A percentile compares a stretch with the other conserved stretches of the same genome.
Evolutionary conservation across 495 filamentous ascomycete species (phyloP).

Genomic region (Lindgomyces ingoldianus): DNA sequence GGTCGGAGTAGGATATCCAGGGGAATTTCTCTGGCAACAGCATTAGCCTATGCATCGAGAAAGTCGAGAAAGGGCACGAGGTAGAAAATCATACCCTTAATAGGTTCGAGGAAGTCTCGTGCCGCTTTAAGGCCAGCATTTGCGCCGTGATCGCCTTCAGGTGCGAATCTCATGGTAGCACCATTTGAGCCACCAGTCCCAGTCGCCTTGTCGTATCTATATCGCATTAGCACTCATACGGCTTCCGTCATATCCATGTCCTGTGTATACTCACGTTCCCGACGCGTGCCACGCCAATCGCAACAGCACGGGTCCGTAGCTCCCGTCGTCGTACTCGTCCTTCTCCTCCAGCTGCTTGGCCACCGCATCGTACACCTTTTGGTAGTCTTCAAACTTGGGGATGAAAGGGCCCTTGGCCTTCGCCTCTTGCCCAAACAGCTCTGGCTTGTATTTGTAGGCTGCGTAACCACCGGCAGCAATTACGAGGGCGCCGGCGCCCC

Average conservation of each 20-base stretch:
- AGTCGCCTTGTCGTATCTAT: constrained; percentile 77
- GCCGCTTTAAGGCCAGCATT: constrained; percentile 88
- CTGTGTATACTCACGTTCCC: constrained; percentile 37
- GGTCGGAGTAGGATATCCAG: constrained; percentile 94
- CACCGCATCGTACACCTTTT: constrained; percentile 91
- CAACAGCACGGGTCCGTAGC: constrained; percentile 75
- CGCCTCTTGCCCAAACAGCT: constrained; percentile 36
- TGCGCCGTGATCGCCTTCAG: constrained; percentile 89
- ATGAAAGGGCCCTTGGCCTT: constrained; percentile 56
- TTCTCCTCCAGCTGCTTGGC: constrained; percentile 77
- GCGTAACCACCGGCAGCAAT: constrained; percentile 67
- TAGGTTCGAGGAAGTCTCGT: constrained; percentile 86
- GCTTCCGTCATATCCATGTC: background rate
- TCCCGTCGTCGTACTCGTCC: constrained; percentile 95
- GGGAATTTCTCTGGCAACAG: constrained; percentile 61
- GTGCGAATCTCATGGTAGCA: constrained; percentile 95
- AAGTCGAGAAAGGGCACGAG: background rate
- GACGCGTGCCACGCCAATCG: constrained; percentile 44
- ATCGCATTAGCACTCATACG: constrained; percentile 23
- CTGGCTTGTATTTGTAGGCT: constrained; percentile 62
- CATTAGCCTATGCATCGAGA: background rate
- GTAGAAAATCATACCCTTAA: constrained; percentile 58
- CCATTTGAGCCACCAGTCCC: constrained; percentile 93
- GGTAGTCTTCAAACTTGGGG: constrained; percentile 85
- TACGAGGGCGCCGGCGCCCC: constrained; percentile 59